phyloP scores from a whole-genome alignment of 495 filamentous ascomycete species.

The Bathelium albidoporum region DNA sequence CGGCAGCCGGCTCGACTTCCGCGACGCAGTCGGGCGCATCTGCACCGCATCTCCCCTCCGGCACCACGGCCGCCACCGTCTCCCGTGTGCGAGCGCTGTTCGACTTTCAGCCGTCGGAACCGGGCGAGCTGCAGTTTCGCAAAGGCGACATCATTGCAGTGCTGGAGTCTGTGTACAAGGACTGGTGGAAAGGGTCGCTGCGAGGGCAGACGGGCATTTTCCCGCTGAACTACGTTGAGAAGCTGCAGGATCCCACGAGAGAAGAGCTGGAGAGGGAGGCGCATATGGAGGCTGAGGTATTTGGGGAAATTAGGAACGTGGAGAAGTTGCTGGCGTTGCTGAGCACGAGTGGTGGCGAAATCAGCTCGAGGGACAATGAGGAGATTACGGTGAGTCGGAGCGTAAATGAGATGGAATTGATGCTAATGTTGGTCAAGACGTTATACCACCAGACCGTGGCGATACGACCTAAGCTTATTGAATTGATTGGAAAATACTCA shows the following conservation, averaged over 20 bases:
- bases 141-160: slow-evolving; percentile 98
- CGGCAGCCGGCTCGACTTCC: neutral
- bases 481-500: slow-evolving; percentile 97
- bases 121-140: slow-evolving; percentile 87
- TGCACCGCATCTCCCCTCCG: slow-evolving; percentile 33
- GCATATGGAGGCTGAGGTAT: slow-evolving; percentile 95
- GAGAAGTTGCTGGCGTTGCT: slow-evolving; percentile 89
- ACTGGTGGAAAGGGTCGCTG: slow-evolving; percentile 97
- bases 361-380: slow-evolving; percentile 70
- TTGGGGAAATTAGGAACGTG: slow-evolving; percentile 97
- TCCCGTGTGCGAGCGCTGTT: slow-evolving; percentile 88
- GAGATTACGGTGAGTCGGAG: slow-evolving; percentile 60
- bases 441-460: slow-evolving; percentile 89
- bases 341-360: slow-evolving; percentile 57
- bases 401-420: neutral
- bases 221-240: slow-evolving; percentile 97
- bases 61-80: slow-evolving; percentile 93
- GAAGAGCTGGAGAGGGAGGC: slow-evolving; percentile 94
- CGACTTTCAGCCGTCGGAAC: slow-evolving; percentile 88
- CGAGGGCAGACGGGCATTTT: slow-evolving; percentile 95
- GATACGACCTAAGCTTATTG: slow-evolving; percentile 93
- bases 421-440: slow-evolving; percentile 38
- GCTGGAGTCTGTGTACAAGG: slow-evolving; percentile 93
- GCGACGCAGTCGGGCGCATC: slow-evolving; percentile 37
- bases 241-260: slow-evolving; percentile 83